A percentile compares a stretch with the other conserved stretches of the same genome.
phyloP scores from a whole-genome alignment of 768 basidiomycete genomes.

The Boletus huronensis region DNA sequence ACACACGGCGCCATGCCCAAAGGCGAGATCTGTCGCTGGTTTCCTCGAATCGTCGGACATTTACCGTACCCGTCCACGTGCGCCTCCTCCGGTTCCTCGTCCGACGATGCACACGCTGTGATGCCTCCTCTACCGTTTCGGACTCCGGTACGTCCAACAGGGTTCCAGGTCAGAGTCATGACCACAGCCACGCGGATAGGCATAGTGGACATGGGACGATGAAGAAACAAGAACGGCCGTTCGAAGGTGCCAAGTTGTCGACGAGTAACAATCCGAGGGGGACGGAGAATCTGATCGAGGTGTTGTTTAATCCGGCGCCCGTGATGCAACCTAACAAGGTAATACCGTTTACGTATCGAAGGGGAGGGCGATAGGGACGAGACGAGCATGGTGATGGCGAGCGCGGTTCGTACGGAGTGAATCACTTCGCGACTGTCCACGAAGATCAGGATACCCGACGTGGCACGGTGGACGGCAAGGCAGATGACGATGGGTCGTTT shows the following conservation, averaged over 20 bases:
- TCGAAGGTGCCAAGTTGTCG: conserved; percentile 41
- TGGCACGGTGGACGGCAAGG: not conserved
- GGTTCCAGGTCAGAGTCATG: not conserved
- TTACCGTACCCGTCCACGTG: conserved; percentile 47
- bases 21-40: conserved; percentile 65
- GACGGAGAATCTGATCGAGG: conserved; percentile 73
- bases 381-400: conserved; percentile 14
- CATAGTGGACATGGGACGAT: not conserved
- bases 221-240: conserved; percentile 23
- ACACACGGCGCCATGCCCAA: conserved; percentile 59
- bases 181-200: not conserved
- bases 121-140: conserved; percentile 24
- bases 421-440: not conserved
- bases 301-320: conserved; percentile 70
- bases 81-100: conserved; percentile 28
- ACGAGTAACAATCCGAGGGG: conserved; percentile 55
- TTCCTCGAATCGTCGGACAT: conserved; percentile 53
- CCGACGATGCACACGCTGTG: conserved; percentile 7
- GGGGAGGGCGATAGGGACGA: conserved; percentile 18
- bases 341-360: conserved; percentile 36
- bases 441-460: not conserved
- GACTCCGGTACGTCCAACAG: not conserved
- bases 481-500: conserved; percentile 21
- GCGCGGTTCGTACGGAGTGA: not conserved
- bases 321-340: conserved; percentile 31